Conservation (phyloP, 164 flowering plant species). For the Warburgia ugandensis region DNA sequence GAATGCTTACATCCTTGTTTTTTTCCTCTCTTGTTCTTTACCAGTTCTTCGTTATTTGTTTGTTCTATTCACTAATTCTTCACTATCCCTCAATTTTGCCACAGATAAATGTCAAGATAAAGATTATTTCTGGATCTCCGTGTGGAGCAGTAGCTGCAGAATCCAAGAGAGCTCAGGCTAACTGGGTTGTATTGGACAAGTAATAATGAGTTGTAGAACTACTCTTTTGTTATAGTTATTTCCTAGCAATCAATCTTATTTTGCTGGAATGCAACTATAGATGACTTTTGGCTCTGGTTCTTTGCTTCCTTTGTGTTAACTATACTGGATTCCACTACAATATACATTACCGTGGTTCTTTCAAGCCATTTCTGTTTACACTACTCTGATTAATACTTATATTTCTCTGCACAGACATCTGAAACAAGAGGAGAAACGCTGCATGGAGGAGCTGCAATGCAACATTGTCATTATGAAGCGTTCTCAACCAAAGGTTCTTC, state of each 20-base stretch:
- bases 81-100: not conserved
- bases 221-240: not conserved
- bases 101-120: slow-evolving; percentile 84
- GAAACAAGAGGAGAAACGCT: slow-evolving; percentile 57
- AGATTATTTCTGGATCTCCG: slow-evolving; percentile 75
- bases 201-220: slow-evolving; percentile 21
- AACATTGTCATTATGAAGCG: slow-evolving; percentile 74
- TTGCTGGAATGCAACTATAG: no score
- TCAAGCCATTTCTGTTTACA: no score
- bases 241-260: no score
- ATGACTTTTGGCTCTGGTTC: no score
- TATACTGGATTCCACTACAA: no score
- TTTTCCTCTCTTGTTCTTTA: not conserved
- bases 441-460: slow-evolving; percentile 84
- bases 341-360: no score
- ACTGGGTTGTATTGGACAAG: slow-evolving; percentile 96
- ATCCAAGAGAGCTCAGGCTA: slow-evolving; percentile 66
- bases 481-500: slow-evolving; percentile 72
- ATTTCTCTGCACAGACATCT: slow-evolving; percentile 67
- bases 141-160: slow-evolving; percentile 93
- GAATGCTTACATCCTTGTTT: not conserved
- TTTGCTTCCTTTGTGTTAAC: no score
- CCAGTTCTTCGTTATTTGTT: not conserved
- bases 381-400: no score
- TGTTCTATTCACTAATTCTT: not conserved